Evolutionary conservation across 2,329 filamentous ascomycete species (phyloP).

Genomic region (Daldinia eschscholtzii): DNA sequence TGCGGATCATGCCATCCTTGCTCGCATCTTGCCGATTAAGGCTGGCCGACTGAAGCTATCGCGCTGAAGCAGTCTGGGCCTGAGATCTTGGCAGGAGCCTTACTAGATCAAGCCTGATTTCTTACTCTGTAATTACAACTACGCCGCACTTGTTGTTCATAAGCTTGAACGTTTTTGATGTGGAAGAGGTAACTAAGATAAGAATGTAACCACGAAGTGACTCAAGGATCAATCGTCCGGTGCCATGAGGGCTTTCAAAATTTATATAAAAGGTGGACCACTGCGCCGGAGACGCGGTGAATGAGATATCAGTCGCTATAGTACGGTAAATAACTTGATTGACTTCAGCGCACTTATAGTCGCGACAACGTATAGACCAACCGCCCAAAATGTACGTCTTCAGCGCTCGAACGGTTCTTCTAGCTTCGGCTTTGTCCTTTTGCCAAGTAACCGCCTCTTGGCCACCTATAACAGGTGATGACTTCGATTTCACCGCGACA

Average conservation of each 20-base stretch:
- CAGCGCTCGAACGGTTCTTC: not conserved
- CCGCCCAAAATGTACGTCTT: not conserved
- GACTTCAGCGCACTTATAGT: not conserved
- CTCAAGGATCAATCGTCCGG: not conserved
- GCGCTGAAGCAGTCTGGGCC: conserved; percentile 14
- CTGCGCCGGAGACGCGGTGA: too few relatives aligned
- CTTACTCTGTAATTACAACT: conserved; percentile 15
- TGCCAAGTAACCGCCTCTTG: not conserved
- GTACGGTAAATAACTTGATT: not conserved
- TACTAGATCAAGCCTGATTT: conserved; percentile 19
- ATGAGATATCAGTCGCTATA: not conserved
- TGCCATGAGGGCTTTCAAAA: not conserved
- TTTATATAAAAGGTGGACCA: not conserved
- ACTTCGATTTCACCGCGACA: conserved; percentile 33
- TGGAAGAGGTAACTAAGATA: not conserved
- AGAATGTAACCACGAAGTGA: not conserved
- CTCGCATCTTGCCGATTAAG: conserved; percentile 1
- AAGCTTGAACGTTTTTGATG: not conserved
- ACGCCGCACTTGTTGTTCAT: conserved; percentile 7
- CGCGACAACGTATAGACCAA: not conserved
- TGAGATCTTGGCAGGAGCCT: conserved; percentile 10
- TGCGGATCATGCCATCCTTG: not conserved
- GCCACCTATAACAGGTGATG: conserved; percentile 14
- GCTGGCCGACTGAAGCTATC: not conserved
- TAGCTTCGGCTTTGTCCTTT: conserved; percentile 7